Evolutionary conservation across 805 yeast genomes (phyloP).

Genomic region (Saccharomycopsis babjevae): DNA sequence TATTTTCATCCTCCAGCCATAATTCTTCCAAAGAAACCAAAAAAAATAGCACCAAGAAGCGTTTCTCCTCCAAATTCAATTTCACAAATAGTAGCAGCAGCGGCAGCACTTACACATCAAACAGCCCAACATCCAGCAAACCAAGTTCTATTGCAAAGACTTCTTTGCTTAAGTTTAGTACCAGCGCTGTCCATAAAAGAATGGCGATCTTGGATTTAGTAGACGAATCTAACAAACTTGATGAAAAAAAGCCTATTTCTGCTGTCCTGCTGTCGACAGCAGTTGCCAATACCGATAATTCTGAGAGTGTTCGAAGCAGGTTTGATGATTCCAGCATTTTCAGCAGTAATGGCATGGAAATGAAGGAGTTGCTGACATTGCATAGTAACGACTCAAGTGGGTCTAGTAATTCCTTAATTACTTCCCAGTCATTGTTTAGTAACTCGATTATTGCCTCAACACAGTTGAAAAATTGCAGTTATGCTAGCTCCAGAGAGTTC

Average conservation of each 20-base stretch:
- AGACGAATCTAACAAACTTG: neutral
- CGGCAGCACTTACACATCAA: too few species aligned
- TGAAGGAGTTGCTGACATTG: neutral
- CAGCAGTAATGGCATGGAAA: neutral
- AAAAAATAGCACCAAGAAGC: neutral
- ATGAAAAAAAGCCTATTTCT: neutral
- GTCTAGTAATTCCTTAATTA: neutral
- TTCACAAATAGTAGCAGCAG: neutral
- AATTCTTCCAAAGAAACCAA: neutral
- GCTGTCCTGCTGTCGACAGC: neutral
- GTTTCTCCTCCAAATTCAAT: neutral
- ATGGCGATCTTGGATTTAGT: neutral
- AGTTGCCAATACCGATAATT: neutral
- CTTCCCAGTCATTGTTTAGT: neutral
- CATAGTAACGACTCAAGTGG: neutral
- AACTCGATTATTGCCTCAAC: neutral
- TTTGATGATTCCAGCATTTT: neutral
- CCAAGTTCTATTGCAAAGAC: neutral
- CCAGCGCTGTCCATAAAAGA: neutral
- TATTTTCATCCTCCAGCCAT: neutral
- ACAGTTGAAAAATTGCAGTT: neutral
- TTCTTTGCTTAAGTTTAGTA: neutral
- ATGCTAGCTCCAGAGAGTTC: neutral
- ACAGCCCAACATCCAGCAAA: neutral
- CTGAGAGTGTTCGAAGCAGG: neutral